Evolutionary conservation across 225 moss, liverwort and hornwort species (phyloP), one percentile per base, ranked within the genome.

Genomic region (Takakia lepidozioides): DNA sequence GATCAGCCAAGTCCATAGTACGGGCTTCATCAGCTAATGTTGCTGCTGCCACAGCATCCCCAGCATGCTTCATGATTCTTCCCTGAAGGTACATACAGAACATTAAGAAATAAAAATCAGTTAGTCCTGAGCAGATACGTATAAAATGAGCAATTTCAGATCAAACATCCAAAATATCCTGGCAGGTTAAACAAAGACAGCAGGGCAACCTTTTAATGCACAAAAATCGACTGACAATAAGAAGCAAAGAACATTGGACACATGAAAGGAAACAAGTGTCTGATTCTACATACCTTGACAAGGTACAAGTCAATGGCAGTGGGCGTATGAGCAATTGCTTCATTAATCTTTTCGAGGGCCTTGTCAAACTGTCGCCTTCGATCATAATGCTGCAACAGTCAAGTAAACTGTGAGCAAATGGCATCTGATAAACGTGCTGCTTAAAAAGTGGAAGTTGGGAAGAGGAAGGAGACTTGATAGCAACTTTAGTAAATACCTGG

Each of bases 1-100:
- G 72, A 48, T 98, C 98, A 10, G 98, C 98, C 48, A 98, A 82
- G 59, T 98, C 98, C 98, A 98, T 91, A 19, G 85, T 85, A 22
- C 98, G 84, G 10, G 98, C 98, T 71, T 98, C 91, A 63, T 98
- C 87, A 36, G 91, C 85, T 59, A 87, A 57, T 53, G 73, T 75
- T 58, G 98, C 85, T 32, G 98, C 98, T 7, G 82, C 80, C 40
- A 81, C 71, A 27, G 91, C 75, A 70, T 98, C 88, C 48, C 98
- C 98, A 28, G 83, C 87, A 68, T 98, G 98, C 78, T 79, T 98
- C 76, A 85, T 61, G 51, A 91, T 87, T 75, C 91, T 98, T 59
- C 91, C 83, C 83, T 83, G 78, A 38, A 59, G 19, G 19, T 19
- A 6, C 27, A 5, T 26, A 51, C 27, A 17, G 25, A 48, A 48